Base-by-base conservation (phyloP, 2,329 filamentous ascomycete genomes). In the Scytalidium sp. region DNA sequence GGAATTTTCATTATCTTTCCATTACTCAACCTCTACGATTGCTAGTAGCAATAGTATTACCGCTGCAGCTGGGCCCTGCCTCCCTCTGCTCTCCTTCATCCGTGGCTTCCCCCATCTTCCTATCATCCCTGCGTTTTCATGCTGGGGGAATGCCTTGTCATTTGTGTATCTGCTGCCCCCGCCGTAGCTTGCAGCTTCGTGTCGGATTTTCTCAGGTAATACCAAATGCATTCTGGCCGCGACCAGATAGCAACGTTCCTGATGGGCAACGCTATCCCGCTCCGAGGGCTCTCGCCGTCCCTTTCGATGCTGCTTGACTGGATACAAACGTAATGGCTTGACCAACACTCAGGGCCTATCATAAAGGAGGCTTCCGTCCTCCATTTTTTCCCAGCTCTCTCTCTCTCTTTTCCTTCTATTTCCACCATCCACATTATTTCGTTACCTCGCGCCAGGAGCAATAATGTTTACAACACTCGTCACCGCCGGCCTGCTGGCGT, bases 11-110 rank as follows among this genome's bases (percentile, higher is more conserved):
- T 36, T 36, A 36, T 36, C 32, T 9, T 36, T 36, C 17, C 32
- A 36, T 36, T 36, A 36, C 32, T 36, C 32, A 36, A 36, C 32
- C 15, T 36, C 32, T 36, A 36, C 32, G 13, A 36, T 36, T 36
- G 32, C 15, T n/a, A 36, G 32, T 36, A 36, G 32, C 32, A 36
- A 36, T 36, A 36, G 32, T 36, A 36, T 15, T 36, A 7, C 5
- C 32, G 13, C 25, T n/a, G 25, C 32, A 36, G 11, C 32, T 79
- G 55, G 44, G 36, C 2, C 63, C 59, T 3, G 61, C 74, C 68
- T 63, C 84, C 46, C 68, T 84, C 57, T 69, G 84, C 50, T 69
- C 85, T 51, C 70, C 78, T 56, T 72, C 75, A 52, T 73, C 73
- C 57, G 73, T 75, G 19, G 70, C 32, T 36, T 36, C 32, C 32